These are phyloP conservation scores for Mrakia blollopis DNA, from an alignment of 768 basidiomycete genomes.

Conservation along the genomic window DNA sequence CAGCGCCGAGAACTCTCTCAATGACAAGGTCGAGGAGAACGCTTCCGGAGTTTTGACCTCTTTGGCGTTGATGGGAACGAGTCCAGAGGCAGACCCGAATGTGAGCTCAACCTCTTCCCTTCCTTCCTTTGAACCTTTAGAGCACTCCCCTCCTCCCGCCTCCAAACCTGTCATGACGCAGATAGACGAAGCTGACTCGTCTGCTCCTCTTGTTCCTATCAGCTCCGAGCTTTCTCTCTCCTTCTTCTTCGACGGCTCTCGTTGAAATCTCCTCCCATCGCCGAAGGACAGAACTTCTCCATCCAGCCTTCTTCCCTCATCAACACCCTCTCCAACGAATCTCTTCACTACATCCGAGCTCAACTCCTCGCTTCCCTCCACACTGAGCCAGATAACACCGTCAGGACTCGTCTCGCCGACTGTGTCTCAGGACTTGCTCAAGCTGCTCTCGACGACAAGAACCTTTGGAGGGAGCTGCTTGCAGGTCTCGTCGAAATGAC, in stretches of 20 bases:
- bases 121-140: not conserved
- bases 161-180: not conserved
- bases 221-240: constrained; percentile 29
- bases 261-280: constrained; percentile 24
- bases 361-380: constrained; percentile 17
- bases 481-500: not conserved
- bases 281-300: not conserved
- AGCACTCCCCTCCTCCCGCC: not conserved
- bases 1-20: constrained; percentile 27
- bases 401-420: constrained; percentile 11
- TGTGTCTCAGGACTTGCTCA: constrained; percentile 25
- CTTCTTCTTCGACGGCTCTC: constrained; percentile 28
- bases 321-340: constrained; percentile 16
- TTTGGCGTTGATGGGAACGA: constrained; percentile 27
- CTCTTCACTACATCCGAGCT: constrained; percentile 12
- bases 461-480: constrained; percentile 18
- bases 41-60: constrained; percentile 18
- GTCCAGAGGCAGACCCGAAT: not conserved
- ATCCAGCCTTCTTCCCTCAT: constrained; percentile 15
- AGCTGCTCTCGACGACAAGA: constrained; percentile 22
- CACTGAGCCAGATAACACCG: constrained; percentile 17
- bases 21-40: constrained; percentile 21
- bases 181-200: not conserved
- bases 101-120: constrained; percentile 3
- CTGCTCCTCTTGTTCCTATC: too few species aligned